Percentiles rank a stretch among this genome's conserved stretches.
These are phyloP conservation scores for Physcia stellaris DNA, from an alignment of 495 filamentous ascomycete genomes.

Conservation along the genomic window DNA sequence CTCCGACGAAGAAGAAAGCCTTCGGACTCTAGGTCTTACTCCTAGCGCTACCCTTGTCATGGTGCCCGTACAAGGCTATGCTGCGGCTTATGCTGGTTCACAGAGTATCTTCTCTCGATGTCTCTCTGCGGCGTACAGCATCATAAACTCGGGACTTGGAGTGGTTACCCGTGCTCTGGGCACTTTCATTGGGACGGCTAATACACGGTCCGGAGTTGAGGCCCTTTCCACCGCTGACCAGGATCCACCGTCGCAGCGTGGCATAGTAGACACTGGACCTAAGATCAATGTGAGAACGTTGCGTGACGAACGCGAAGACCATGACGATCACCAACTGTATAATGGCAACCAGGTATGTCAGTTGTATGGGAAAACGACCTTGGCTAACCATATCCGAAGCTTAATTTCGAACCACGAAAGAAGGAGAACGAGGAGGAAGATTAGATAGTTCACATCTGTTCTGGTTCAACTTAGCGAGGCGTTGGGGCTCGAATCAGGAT, in stretches of 20 bases:
- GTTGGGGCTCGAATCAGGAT: no score
- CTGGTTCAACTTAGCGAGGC: constrained; percentile 6
- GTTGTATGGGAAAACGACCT: not conserved
- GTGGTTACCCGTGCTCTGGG: constrained; percentile 38
- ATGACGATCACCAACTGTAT: constrained; percentile 55
- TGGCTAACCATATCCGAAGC: constrained; percentile 26
- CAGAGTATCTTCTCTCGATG: constrained; percentile 30
- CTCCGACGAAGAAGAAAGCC: constrained; percentile 54
- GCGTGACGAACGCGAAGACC: constrained; percentile 35
- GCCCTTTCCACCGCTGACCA: constrained; percentile 3
- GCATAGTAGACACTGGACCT: constrained; percentile 13
- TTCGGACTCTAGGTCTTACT: constrained; percentile 52
- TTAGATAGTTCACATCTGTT: not conserved
- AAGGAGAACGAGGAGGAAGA: constrained; percentile 39
- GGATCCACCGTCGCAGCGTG: constrained; percentile 1
- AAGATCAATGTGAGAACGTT: constrained; percentile 41
- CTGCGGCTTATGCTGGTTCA: constrained; percentile 41
- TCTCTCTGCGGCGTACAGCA: constrained; percentile 28
- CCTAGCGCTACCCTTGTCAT: constrained; percentile 77
- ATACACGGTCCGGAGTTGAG: no score
- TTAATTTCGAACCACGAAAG: constrained; percentile 61
- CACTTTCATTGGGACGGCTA: constrained; percentile 42
- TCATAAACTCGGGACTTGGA: constrained; percentile 20
- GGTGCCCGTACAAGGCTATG: constrained; percentile 49
- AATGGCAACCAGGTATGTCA: constrained; percentile 77